Evolutionary conservation across 225 moss, liverwort and hornwort species (phyloP).

Genomic region (Lunularia cruciata): DNA sequence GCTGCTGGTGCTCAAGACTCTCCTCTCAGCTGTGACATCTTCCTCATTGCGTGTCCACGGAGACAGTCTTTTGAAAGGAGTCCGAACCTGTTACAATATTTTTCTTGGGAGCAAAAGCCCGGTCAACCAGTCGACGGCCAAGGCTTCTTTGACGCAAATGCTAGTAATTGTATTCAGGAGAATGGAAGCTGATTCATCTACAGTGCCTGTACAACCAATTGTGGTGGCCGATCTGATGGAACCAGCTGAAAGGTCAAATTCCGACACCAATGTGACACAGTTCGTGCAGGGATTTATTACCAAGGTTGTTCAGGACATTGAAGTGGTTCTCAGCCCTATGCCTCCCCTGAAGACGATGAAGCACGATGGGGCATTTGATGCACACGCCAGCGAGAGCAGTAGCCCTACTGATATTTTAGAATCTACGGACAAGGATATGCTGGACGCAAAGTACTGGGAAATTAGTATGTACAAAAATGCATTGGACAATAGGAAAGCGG

Average conservation of each 20-base stretch:
- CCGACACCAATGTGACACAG: slow-evolving; percentile 85
- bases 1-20: slow-evolving; percentile 89
- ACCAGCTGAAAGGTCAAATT: slow-evolving; percentile 88
- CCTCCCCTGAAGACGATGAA: slow-evolving; percentile 77
- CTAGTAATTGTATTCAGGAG: slow-evolving; percentile 97
- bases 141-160: slow-evolving; percentile 99
- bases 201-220: slow-evolving; percentile 87
- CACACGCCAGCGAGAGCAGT: slow-evolving; percentile 65
- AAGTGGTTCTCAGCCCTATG: slow-evolving; percentile 88
- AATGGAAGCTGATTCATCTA: slow-evolving; percentile 99
- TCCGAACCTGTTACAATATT: slow-evolving; percentile 97
- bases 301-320: slow-evolving; percentile 98
- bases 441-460: slow-evolving; percentile 99
- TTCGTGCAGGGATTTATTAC: slow-evolving; percentile 99
- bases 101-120: slow-evolving; percentile 92
- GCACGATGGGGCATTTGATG: slow-evolving; percentile 98
- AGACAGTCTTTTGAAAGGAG: slow-evolving; percentile 92
- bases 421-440: slow-evolving; percentile 94
- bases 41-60: slow-evolving; percentile 95
- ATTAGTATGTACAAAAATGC: slow-evolving; percentile 98
- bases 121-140: slow-evolving; percentile 98
- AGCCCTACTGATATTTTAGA: slow-evolving; percentile 85
- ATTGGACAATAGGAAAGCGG: slow-evolving; percentile 80
- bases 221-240: slow-evolving; percentile 99
- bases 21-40: slow-evolving; percentile 95